Percentiles rank a stretch among this genome's conserved stretches.
Conservation (phyloP, 176 grass and related monocot species). For the Aegilops longissima region DNA sequence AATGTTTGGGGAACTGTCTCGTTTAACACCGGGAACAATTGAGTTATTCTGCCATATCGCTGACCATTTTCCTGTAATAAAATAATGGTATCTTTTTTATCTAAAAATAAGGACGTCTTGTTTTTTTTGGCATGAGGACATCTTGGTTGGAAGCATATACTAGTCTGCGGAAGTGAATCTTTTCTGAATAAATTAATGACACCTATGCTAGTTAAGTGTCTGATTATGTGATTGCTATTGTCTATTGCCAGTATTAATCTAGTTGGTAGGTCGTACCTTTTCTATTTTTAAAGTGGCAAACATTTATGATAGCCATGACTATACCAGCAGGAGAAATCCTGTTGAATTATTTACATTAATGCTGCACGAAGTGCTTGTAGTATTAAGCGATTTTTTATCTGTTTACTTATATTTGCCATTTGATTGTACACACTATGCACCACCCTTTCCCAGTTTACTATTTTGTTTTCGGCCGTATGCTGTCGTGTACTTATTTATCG, state of each 20-base stretch:
- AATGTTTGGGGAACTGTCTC: background rate
- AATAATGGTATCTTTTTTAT: background rate
- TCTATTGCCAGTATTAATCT: background rate
- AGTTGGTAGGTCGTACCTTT: background rate
- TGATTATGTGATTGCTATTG: background rate
- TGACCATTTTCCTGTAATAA: background rate
- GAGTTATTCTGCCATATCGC: background rate
- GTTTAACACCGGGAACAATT: background rate
- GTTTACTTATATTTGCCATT: conserved; percentile 3
- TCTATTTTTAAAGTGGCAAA: background rate
- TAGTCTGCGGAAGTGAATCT: background rate
- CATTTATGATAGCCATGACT: background rate
- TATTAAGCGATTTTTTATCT: background rate
- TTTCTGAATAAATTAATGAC: background rate
- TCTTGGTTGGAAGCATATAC: background rate
- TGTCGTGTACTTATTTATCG: conserved; percentile 9
- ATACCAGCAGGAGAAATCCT: conserved; percentile 10
- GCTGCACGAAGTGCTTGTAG: background rate
- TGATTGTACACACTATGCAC: background rate
- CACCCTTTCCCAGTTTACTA: conserved; percentile 5
- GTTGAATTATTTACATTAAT: background rate
- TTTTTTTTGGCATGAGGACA: background rate
- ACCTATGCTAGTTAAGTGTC: background rate
- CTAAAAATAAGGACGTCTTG: background rate
- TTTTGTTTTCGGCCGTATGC: background rate